phyloP scores from a whole-genome alignment of 768 basidiomycete species.

The Exidia glandulosa region DNA sequence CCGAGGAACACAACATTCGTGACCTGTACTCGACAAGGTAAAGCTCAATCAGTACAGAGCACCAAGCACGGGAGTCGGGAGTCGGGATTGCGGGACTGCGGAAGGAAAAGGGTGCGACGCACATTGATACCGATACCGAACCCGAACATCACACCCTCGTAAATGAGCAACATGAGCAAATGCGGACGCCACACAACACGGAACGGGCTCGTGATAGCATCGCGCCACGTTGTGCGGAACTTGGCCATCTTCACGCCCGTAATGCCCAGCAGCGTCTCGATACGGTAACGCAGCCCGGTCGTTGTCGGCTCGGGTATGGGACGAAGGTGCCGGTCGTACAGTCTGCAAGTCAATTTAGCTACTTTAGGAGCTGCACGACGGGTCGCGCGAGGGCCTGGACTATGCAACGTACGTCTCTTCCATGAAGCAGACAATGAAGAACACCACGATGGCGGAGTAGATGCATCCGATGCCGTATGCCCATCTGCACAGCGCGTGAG shows the following conservation, averaged over 20 bases:
- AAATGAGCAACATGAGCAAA: conserved; percentile 36
- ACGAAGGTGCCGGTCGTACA: conserved; percentile 49
- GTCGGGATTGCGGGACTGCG: background rate
- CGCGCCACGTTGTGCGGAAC: conserved; percentile 40
- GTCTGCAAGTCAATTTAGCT: conserved; percentile 21
- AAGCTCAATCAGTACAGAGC: too few relatives aligned
- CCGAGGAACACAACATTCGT: conserved; percentile 60
- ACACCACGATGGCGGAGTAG: conserved; percentile 42
- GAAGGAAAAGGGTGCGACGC: conserved; percentile 4
- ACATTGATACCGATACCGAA: conserved; percentile 56
- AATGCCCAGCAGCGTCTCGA: conserved; percentile 53
- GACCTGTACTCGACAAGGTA: conserved; percentile 26
- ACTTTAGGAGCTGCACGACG: background rate
- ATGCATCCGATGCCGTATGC: conserved; percentile 56
- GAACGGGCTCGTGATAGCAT: conserved; percentile 33
- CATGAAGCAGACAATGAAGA: conserved; percentile 47
- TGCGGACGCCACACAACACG: conserved; percentile 56
- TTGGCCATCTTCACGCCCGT: conserved; percentile 49
- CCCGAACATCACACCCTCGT: conserved; percentile 52
- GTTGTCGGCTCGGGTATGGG: conserved; percentile 36
- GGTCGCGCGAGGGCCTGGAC: conserved; percentile 1
- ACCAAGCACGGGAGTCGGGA: too few relatives aligned
- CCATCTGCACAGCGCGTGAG: conserved; percentile 63
- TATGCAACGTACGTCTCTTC: conserved; percentile 47
- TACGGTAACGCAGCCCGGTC: conserved; percentile 35